Percentiles rank a stretch among this genome's conserved stretches.
phyloP scores from a whole-genome alignment of 495 filamentous ascomycete species.

The Trichoderma reesei region DNA sequence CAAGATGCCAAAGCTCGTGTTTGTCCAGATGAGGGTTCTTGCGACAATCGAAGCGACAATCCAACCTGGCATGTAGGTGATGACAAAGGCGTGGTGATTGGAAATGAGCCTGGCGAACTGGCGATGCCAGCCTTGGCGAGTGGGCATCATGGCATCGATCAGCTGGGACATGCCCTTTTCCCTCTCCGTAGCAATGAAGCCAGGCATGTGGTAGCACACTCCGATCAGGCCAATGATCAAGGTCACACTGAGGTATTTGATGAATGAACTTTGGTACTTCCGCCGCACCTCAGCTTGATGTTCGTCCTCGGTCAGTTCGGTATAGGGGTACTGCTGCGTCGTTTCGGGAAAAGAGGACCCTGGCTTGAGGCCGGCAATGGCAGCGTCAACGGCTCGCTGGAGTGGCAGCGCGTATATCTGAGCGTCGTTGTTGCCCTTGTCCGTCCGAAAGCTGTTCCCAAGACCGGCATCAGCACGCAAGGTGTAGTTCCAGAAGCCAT shows the following conservation, averaged over 20 bases:
- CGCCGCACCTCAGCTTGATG: conserved; percentile 40
- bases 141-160: conserved; percentile 59
- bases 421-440: conserved; percentile 41
- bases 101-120: conserved; percentile 46
- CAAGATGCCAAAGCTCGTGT: conserved; percentile 41
- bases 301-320: conserved; percentile 46
- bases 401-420: conserved; percentile 57
- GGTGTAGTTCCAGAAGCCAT: conserved; percentile 60
- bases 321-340: conserved; percentile 32
- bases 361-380: conserved; percentile 46
- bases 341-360: conserved; percentile 44
- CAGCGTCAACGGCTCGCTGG: conserved; percentile 55
- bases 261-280: conserved; percentile 50
- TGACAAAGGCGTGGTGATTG: conserved; percentile 45
- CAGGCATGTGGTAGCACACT: conserved; percentile 53
- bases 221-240: conserved; percentile 54
- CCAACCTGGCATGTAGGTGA: conserved; percentile 49
- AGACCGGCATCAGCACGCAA: conserved; percentile 50
- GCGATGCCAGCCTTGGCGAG: conserved; percentile 35
- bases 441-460: conserved; percentile 30
- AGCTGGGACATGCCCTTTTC: conserved; percentile 58
- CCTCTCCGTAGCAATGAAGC: conserved; percentile 55
- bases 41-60: conserved; percentile 37
- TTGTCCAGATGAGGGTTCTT: conserved; percentile 39
- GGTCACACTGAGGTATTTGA: conserved; percentile 48